phyloP scores from a whole-genome alignment of 2,329 filamentous ascomycete genomes.

The Neofusicoccum kwambonambiense region DNA sequence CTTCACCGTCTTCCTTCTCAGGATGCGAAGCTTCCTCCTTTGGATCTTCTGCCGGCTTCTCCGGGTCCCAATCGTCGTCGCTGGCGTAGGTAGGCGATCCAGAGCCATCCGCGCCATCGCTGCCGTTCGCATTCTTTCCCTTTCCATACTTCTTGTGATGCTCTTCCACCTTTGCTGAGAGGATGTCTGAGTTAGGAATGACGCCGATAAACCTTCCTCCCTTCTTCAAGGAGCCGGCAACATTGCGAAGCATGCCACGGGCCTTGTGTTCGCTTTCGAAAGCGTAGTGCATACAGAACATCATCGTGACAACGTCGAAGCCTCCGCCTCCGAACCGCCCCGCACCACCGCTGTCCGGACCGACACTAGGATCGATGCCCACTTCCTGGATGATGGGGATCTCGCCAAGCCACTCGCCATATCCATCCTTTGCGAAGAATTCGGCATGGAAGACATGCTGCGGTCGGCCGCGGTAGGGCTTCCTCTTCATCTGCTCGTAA shows the following conservation, averaged over 20 bases:
- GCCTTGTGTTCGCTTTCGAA: slow-evolving; percentile 92
- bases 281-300: slow-evolving; percentile 99
- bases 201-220: slow-evolving; percentile 92
- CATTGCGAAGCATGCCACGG: slow-evolving; percentile 88
- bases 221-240: slow-evolving; percentile 85
- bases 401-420: slow-evolving; percentile 77
- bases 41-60: slow-evolving; percentile 41
- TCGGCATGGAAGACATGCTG: slow-evolving; percentile 74
- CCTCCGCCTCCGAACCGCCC: slow-evolving; percentile 67
- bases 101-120: slow-evolving; percentile 30
- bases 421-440: slow-evolving; percentile 91
- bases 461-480: slow-evolving; percentile 48
- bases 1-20: slow-evolving; percentile 45
- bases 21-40: slow-evolving; percentile 27
- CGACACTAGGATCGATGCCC: slow-evolving; percentile 75
- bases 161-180: slow-evolving; percentile 73
- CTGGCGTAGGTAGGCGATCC: slow-evolving; percentile 20
- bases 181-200: slow-evolving; percentile 94
- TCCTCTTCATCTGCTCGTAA: slow-evolving; percentile 70
- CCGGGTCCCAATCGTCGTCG: slow-evolving; percentile 46
- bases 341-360: slow-evolving; percentile 57
- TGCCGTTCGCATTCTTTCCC: slow-evolving; percentile 30
- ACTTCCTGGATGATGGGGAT: slow-evolving; percentile 80
- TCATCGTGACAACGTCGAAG: slow-evolving; percentile 96
- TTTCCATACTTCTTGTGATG: slow-evolving; percentile 62